phyloP scores from a whole-genome alignment of 768 basidiomycete genomes.

The Hericium erinaceus region DNA sequence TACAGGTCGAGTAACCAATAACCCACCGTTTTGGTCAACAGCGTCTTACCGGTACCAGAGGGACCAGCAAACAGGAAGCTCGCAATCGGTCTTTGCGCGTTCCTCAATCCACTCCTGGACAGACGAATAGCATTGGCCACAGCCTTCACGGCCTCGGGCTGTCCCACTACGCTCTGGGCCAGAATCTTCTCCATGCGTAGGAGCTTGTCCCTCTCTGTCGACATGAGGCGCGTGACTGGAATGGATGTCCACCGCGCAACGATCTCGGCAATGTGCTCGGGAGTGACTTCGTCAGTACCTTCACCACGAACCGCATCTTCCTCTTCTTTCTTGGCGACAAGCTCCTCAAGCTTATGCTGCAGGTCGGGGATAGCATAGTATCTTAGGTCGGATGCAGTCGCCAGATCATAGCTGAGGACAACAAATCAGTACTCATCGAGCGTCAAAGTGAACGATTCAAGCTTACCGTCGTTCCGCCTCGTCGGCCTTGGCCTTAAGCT shows the following conservation, averaged over 20 bases:
- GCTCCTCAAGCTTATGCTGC: constrained; percentile 56
- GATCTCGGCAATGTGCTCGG: constrained; percentile 90
- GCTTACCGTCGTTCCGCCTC: constrained; percentile 78
- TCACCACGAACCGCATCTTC: constrained; percentile 53
- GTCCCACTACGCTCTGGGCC: constrained; percentile 72
- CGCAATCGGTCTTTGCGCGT: constrained; percentile 80
- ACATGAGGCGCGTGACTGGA: constrained; percentile 78
- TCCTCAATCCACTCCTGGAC: constrained; percentile 88
- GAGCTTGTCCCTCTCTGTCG: constrained; percentile 87
- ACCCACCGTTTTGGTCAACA: constrained; percentile 81
- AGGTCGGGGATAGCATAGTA: constrained; percentile 92
- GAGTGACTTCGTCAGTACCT: constrained; percentile 63
- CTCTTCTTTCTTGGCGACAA: constrained; percentile 63
- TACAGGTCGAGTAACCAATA: neutral
- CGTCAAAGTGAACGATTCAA: neutral
- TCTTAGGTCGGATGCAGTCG: constrained; percentile 76
- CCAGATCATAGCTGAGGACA: constrained; percentile 36
- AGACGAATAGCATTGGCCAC: constrained; percentile 91
- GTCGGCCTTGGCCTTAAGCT: constrained; percentile 84
- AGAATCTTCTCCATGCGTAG: constrained; percentile 82
- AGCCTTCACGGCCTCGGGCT: constrained; percentile 83
- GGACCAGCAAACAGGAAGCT: constrained; percentile 92
- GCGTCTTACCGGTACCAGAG: constrained; percentile 85
- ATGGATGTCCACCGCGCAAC: constrained; percentile 91
- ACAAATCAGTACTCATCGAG: constrained; percentile 9